Percentiles rank a stretch among this genome's conserved stretches.
Conservation (phyloP, 208 protist species). For the Novymonas esmeraldas region DNA sequence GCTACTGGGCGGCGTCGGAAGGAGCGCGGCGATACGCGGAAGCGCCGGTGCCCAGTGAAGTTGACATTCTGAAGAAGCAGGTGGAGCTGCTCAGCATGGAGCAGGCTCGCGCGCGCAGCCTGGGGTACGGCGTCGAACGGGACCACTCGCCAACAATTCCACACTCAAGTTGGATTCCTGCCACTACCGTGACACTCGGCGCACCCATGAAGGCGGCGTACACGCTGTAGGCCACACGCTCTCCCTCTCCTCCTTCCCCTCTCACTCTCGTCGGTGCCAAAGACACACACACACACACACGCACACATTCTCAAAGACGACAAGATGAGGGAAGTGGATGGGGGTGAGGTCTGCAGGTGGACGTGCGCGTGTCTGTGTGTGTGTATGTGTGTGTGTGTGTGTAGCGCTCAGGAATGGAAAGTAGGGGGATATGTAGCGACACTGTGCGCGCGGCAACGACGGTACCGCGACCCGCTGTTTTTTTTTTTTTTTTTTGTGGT, state of each 20-base stretch:
- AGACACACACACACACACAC: no score
- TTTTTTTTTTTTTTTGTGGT: no score
- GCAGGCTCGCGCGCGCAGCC: constrained; percentile 35
- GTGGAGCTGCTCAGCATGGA: constrained; percentile 61
- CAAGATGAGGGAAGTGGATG: no score
- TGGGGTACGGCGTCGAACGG: constrained; percentile 4
- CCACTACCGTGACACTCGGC: background rate
- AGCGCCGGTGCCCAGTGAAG: constrained; percentile 31
- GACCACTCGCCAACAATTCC: background rate
- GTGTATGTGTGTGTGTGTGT: no score
- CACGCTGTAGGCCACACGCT: background rate
- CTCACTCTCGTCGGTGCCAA: no score
- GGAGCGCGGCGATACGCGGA: background rate
- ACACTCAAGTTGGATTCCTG: background rate
- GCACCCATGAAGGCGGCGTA: background rate
- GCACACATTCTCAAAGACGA: no score
- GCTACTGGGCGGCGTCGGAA: background rate
- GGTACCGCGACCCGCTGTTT: no score
- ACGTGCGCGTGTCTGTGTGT: no score
- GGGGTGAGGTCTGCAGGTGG: no score
- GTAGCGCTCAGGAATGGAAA: no score
- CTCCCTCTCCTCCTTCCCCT: background rate
- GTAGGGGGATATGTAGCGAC: no score
- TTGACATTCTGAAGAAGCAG: constrained; percentile 54
- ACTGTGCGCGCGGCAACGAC: no score